Evolutionary conservation across 257 asterid genomes (phyloP).

Genomic region (Nicotiana paniculata): DNA sequence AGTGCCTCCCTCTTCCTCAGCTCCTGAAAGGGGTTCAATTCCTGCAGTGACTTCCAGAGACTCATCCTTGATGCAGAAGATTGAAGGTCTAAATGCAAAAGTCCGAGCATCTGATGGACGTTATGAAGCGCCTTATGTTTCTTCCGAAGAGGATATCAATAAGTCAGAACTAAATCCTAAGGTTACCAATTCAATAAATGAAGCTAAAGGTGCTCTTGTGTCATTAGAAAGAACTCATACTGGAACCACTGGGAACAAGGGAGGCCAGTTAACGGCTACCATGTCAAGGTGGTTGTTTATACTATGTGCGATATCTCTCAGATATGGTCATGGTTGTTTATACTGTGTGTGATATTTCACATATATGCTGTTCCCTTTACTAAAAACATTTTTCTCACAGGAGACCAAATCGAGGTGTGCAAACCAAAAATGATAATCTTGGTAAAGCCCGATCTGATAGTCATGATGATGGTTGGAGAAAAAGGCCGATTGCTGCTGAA

Average conservation of each 20-base stretch:
- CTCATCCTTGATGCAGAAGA: slow-evolving; percentile 61
- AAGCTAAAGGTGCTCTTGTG: slow-evolving; percentile 25
- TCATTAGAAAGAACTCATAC: slow-evolving; percentile 23
- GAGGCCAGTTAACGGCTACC: slow-evolving; percentile 33
- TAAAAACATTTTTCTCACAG: slow-evolving; percentile 30
- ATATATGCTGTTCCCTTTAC: slow-evolving; percentile 8
- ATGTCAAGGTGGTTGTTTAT: slow-evolving; percentile 40
- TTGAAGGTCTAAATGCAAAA: slow-evolving; percentile 80
- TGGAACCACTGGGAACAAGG: slow-evolving; percentile 35
- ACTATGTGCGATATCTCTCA: neutral
- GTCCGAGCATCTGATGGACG: slow-evolving; percentile 60
- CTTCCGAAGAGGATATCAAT: slow-evolving; percentile 37
- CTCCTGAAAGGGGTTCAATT: slow-evolving; percentile 32
- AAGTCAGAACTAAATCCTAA: slow-evolving; percentile 29
- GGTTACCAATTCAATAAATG: slow-evolving; percentile 18
- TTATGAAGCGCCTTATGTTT: slow-evolving; percentile 23
- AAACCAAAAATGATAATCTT: slow-evolving; percentile 43
- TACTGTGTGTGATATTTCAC: neutral
- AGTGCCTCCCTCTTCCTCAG: slow-evolving; percentile 22
- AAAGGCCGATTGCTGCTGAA: slow-evolving; percentile 37
- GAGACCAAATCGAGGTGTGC: slow-evolving; percentile 49
- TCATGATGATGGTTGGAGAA: slow-evolving; percentile 56
- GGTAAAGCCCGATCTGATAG: slow-evolving; percentile 47
- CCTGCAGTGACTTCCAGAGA: slow-evolving; percentile 37
- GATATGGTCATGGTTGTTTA: slow-evolving; percentile 6